A percentile compares a stretch with the other conserved stretches of the same genome.
These are phyloP conservation scores for Oryza glaberrima DNA, from an alignment of 176 grass and related monocot genomes.

Conservation along the genomic window DNA sequence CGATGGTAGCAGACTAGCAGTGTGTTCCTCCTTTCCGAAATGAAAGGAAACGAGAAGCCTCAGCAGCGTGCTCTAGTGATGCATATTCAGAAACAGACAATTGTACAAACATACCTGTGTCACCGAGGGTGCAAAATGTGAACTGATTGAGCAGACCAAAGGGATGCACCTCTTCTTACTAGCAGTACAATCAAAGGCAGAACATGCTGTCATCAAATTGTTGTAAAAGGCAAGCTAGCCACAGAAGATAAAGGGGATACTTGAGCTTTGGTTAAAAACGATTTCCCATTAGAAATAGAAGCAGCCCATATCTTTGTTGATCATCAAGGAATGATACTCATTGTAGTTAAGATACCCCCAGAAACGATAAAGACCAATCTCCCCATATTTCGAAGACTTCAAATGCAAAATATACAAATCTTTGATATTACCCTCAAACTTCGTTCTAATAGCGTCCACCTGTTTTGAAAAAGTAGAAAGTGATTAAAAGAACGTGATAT, in stretches of 20 bases:
- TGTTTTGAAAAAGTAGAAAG: constrained; percentile 43
- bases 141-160: constrained; percentile 27
- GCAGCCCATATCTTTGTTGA: constrained; percentile 46
- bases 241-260: not conserved
- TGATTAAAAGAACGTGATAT: constrained; percentile 14
- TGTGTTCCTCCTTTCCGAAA: not conserved
- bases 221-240: not conserved
- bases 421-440: constrained; percentile 72
- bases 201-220: not conserved
- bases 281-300: constrained; percentile 47
- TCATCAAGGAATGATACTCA: constrained; percentile 59
- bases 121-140: constrained; percentile 3
- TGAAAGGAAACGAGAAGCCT: not conserved
- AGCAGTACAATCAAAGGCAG: constrained; percentile 7
- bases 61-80: not conserved
- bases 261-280: not conserved
- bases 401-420: constrained; percentile 68
- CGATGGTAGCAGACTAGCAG: not conserved
- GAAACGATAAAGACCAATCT: constrained; percentile 76
- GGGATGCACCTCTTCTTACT: not conserved
- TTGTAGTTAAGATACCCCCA: constrained; percentile 97
- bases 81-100: constrained; percentile 4
- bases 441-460: constrained; percentile 60
- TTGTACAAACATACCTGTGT: not conserved
- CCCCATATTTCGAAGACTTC: constrained; percentile 74